Evolutionary conservation across 164 flowering plant species (phyloP), one percentile per base, ranked within the genome.

Genomic region (Umbellularia californica): DNA sequence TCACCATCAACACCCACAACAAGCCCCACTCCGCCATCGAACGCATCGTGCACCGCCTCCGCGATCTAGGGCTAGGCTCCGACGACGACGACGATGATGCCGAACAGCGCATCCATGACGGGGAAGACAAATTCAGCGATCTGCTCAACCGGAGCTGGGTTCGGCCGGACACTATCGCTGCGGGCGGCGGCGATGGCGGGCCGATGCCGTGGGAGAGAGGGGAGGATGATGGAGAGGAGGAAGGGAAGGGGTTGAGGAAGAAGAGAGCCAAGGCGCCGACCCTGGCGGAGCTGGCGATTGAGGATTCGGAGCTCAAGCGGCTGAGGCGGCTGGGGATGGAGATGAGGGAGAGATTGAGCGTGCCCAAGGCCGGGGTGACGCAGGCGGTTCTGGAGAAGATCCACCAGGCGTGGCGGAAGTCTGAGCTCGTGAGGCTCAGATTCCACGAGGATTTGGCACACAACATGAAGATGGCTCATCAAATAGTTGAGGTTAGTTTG

Each of bases 281-380:
- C 0, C 83, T 92, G 83, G 99, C 99, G 0, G 99, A 96, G 69
- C 69, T 94, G 88, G 90, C 97, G 1, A 81, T 94, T 52, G 94
- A 89, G 81, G 98, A 92, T 65, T 82, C 69, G 71, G 98, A 96
- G 81, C 75, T 96, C 83, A 91, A 87, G 85, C 82, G 99, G 84
- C 75, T 94, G 88, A 86, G 97, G 82, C 80, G 90, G 71, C 62
- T 65, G 41, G 99, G 99, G 66, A 96, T 92, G 91, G 78, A 75
- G 9, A 23, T 96, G 50, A 83, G 90, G 73, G 98, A 94, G 81
- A 88, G 89, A 87, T 81, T 96, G 30, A 94, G 73, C 74, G 85
- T 96, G 15, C 88, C 99, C 1, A 96, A 96, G 75, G 99, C 99
- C 0, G 99, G 99, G 23, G 72, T 91, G 22, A 96, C 98, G 0